Conservation (phyloP, 1,284 basidiomycete genomes). For the Melampsora americana region DNA sequence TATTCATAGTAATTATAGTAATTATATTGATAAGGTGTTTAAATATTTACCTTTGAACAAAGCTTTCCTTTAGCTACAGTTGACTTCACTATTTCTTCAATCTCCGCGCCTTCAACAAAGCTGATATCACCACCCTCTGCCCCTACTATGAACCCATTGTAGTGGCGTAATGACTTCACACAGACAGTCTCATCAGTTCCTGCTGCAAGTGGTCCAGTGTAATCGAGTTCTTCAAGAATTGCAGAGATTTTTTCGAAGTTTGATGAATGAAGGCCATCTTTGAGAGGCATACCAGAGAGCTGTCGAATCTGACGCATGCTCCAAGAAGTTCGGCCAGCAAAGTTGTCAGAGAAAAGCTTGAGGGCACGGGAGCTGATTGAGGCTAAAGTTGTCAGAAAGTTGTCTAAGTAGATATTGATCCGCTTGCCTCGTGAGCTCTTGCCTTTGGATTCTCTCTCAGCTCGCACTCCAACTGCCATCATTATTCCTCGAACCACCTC, state of each 20-base stretch:
- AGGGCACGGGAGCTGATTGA: constrained; percentile 14
- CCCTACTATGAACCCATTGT: constrained; percentile 5
- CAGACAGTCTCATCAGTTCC: constrained; percentile 13
- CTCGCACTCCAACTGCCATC: background rate
- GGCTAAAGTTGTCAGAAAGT: constrained; percentile 16
- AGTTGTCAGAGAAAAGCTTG: constrained; percentile 5
- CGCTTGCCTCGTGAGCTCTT: background rate
- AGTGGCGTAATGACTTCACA: constrained; percentile 10
- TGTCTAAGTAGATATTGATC: constrained; percentile 11
- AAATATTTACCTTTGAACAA: no score
- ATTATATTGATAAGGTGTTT: no score
- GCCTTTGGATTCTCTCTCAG: no score
- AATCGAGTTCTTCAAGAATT: constrained; percentile 12
- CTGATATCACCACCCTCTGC: constrained; percentile 25
- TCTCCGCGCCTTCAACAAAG: no score
- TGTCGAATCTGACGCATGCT: background rate
- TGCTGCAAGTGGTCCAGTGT: constrained; percentile 6
- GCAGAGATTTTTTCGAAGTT: constrained; percentile 19
- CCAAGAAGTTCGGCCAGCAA: background rate
- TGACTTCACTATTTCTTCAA: no score
- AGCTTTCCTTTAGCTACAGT: no score
- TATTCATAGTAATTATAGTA: no score
- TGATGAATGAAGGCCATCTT: background rate
- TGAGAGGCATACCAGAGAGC: background rate
- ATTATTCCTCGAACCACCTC: constrained; percentile 12